phyloP scores from a whole-genome alignment of 352 stramenopile genomes.

The Phytopythium vexans region DNA sequence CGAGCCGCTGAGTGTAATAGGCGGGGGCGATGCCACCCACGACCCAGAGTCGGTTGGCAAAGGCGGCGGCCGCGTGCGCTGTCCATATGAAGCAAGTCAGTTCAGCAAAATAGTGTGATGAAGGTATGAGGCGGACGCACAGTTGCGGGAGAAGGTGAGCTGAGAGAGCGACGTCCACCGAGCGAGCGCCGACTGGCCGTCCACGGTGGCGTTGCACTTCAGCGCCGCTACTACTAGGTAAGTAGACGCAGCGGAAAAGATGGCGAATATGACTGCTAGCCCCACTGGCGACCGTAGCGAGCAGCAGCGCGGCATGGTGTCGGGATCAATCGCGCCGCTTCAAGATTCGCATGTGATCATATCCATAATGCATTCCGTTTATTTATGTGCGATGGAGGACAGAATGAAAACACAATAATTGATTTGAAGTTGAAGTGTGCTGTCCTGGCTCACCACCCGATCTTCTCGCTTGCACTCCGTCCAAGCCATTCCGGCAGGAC shows the following conservation, averaged over 20 bases:
- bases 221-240: constrained; percentile 14
- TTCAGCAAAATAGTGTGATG: background rate
- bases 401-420: too few species aligned
- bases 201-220: constrained; percentile 48
- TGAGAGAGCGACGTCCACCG: constrained; percentile 50
- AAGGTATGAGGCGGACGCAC: constrained; percentile 15
- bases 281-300: too few species aligned
- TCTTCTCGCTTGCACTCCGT: too few species aligned
- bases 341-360: too few species aligned
- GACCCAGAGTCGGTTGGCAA: constrained; percentile 62
- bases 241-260: background rate
- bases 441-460: too few species aligned
- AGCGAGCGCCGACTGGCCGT: constrained; percentile 32
- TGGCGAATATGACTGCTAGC: too few species aligned
- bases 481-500: too few species aligned
- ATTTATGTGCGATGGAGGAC: too few species aligned
- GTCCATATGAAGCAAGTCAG: background rate
- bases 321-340: too few species aligned
- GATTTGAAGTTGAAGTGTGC: too few species aligned
- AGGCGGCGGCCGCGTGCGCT: constrained; percentile 67
- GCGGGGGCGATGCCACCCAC: constrained; percentile 67
- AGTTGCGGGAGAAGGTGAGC: constrained; percentile 69
- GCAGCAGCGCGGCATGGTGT: too few species aligned
- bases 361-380: too few species aligned
- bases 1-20: constrained; percentile 75